Percentiles rank a stretch among this genome's conserved stretches.
These are phyloP conservation scores for Isabelozyma rhagii DNA, from an alignment of 805 yeast genomes.

Conservation along the genomic window DNA sequence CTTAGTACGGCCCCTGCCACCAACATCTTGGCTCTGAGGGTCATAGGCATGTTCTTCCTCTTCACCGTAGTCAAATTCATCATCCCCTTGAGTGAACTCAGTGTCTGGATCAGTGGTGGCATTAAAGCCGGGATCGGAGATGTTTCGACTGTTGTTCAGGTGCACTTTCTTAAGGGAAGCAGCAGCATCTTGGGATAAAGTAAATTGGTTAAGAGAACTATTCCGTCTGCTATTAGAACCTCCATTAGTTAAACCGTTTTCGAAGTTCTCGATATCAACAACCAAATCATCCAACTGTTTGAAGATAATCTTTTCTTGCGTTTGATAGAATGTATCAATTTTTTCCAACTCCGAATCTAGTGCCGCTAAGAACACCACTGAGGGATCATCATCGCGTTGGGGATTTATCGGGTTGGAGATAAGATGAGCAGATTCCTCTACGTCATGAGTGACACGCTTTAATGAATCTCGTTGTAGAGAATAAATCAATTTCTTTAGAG, in stretches of 20 bases:
- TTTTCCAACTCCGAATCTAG: conserved; percentile 74
- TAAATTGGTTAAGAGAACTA: neutral
- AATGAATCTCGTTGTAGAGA: conserved; percentile 67
- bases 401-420: conserved; percentile 29
- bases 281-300: conserved; percentile 53
- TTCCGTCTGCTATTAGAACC: conserved; percentile 3
- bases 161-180: neutral
- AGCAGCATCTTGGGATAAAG: neutral
- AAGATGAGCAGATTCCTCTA: conserved; percentile 24
- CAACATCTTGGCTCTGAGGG: neutral
- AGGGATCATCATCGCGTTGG: conserved; percentile 42
- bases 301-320: conserved; percentile 60
- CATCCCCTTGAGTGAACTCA: conserved; percentile 28
- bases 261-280: conserved; percentile 64
- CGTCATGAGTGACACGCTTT: conserved; percentile 21
- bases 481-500: conserved; percentile 80
- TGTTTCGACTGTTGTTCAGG: conserved; percentile 4
- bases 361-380: conserved; percentile 61
- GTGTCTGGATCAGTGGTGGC: conserved; percentile 30
- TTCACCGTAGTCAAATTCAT: conserved; percentile 31
- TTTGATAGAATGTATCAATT: conserved; percentile 69
- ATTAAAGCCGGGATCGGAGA: conserved; percentile 8
- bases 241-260: conserved; percentile 20
- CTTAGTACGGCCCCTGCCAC: neutral
- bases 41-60: conserved; percentile 16